Conservation (phyloP, 1,284 basidiomycete species). For the Puccinia polysora region DNA sequence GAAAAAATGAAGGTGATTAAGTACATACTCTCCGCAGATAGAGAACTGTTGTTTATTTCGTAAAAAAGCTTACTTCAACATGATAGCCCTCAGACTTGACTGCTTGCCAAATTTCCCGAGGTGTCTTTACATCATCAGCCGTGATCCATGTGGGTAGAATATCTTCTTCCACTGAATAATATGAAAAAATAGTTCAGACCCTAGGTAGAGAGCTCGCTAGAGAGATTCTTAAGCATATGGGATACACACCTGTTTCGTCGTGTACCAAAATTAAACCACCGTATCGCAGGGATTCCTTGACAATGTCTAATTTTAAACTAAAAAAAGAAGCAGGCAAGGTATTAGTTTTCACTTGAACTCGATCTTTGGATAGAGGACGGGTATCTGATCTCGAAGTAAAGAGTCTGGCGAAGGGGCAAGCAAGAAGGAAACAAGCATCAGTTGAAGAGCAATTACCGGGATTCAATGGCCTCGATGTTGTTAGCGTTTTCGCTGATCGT, state of each 20-base stretch:
- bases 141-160: slow-evolving; percentile 92
- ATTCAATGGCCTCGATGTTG: slow-evolving; percentile 92
- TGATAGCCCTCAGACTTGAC: slow-evolving; percentile 81
- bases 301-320: slow-evolving; percentile 77
- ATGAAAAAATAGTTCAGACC: neutral
- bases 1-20: slow-evolving; percentile 14
- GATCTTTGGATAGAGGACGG: too few species aligned
- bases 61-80: slow-evolving; percentile 64
- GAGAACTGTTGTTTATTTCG: too few species aligned
- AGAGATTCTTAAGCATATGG: slow-evolving; percentile 36
- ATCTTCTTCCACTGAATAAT: slow-evolving; percentile 62
- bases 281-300: slow-evolving; percentile 79
- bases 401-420: neutral
- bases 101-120: slow-evolving; percentile 75
- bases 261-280: slow-evolving; percentile 90
- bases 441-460: slow-evolving; percentile 55
- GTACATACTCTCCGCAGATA: neutral
- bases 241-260: slow-evolving; percentile 62
- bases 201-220: neutral
- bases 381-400: neutral
- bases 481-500: slow-evolving; percentile 83
- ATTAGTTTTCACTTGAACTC: too few species aligned
- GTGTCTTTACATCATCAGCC: slow-evolving; percentile 87
- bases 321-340: too few species aligned
- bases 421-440: neutral